These are phyloP conservation scores for Mycena olivaceomarginata DNA, from an alignment of 768 basidiomycete genomes.

Conservation along the genomic window DNA sequence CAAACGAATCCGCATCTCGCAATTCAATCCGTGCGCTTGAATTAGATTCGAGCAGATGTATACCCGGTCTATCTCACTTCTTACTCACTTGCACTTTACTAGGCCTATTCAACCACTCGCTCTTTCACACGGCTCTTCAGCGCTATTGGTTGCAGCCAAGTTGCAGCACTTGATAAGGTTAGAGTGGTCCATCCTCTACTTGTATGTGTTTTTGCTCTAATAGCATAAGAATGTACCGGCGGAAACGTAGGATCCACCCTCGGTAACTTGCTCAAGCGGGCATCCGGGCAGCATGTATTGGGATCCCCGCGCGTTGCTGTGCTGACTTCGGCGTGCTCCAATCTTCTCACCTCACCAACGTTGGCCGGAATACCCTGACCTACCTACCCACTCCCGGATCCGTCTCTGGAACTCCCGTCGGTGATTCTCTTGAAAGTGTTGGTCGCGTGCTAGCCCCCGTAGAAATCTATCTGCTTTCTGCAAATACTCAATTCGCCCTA, in stretches of 20 bases:
- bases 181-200: conserved; percentile 2
- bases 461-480: background rate
- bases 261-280: background rate
- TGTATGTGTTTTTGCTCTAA: conserved; percentile 5
- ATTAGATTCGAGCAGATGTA: conserved; percentile 31
- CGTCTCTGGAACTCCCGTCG: background rate
- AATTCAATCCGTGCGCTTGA: conserved; percentile 10
- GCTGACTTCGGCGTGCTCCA: background rate
- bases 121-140: background rate
- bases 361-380: background rate
- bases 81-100: conserved; percentile 7
- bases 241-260: background rate
- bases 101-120: background rate
- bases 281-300: background rate
- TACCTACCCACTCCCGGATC: background rate
- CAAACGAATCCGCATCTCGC: background rate
- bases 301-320: background rate
- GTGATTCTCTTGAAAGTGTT: background rate
- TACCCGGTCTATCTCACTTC: conserved; percentile 19
- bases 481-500: background rate
- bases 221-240: background rate
- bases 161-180: background rate
- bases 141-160: conserved; percentile 5
- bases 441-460: background rate
- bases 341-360: background rate